These are phyloP conservation scores for Talaromyces ruber DNA, from an alignment of 495 filamentous ascomycete genomes.

Conservation along the genomic window DNA sequence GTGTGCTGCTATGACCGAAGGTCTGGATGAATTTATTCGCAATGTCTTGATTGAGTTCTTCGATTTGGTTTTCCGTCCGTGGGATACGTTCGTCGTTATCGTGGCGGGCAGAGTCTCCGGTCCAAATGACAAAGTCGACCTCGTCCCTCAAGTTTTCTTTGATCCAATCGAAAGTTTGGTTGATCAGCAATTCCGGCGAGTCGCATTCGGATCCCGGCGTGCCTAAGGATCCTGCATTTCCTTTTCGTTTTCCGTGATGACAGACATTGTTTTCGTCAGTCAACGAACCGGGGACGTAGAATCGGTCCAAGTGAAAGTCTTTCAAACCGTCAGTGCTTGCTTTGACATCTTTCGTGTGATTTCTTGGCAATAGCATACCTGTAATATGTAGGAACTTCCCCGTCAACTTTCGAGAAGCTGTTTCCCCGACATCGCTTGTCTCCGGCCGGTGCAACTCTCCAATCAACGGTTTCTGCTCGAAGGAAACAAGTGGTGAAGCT, in stretches of 20 bases:
- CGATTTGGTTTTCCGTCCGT: constrained; percentile 62
- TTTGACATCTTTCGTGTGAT: neutral
- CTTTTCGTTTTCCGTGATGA: constrained; percentile 69
- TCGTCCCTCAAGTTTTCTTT: constrained; percentile 70
- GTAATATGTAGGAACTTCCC: constrained; percentile 94
- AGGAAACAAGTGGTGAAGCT: neutral
- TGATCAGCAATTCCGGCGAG: constrained; percentile 65
- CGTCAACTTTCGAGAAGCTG: constrained; percentile 12
- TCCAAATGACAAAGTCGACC: constrained; percentile 96
- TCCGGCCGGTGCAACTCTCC: constrained; percentile 4
- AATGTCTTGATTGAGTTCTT: constrained; percentile 64
- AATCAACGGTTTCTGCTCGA: constrained; percentile 11
- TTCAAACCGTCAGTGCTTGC: neutral
- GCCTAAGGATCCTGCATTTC: constrained; percentile 72
- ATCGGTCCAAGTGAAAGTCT: constrained; percentile 88
- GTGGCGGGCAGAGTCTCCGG: constrained; percentile 90
- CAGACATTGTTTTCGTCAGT: constrained; percentile 61
- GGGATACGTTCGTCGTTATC: constrained; percentile 85
- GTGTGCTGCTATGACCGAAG: constrained; percentile 47
- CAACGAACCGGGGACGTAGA: constrained; percentile 71
- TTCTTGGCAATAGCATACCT: constrained; percentile 42
- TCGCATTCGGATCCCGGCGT: constrained; percentile 85
- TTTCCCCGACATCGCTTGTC: neutral
- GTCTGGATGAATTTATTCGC: constrained; percentile 67
- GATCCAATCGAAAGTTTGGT: constrained; percentile 92